Conservation (phyloP, 495 filamentous ascomycete species). For the Chaetomidium leptoderma region DNA sequence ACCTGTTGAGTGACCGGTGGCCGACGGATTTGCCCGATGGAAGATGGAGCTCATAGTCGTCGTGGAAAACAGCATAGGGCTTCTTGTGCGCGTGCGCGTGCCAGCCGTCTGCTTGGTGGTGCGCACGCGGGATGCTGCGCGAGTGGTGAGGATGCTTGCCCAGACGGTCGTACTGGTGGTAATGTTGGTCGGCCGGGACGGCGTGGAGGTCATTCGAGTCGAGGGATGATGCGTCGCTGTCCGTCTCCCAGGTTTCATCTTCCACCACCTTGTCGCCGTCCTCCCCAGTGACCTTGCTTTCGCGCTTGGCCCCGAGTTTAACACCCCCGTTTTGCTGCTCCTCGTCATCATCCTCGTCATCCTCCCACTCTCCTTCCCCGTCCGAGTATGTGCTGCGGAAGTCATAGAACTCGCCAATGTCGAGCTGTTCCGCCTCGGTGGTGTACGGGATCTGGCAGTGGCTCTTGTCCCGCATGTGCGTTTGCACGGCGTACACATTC, state of each 20-base stretch:
- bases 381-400: conserved; percentile 94
- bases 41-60: conserved; percentile 91
- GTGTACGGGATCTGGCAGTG: conserved; percentile 96
- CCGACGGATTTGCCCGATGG: conserved; percentile 86
- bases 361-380: conserved; percentile 58
- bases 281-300: conserved; percentile 43
- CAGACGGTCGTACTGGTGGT: conserved; percentile 57
- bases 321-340: conserved; percentile 55
- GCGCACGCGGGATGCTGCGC: conserved; percentile 57
- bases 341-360: conserved; percentile 56
- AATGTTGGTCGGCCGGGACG: conserved; percentile 62
- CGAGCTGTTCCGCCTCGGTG: conserved; percentile 83
- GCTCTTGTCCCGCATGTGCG: conserved; percentile 93
- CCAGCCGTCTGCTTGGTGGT: conserved; percentile 65
- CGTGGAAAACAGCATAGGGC: conserved; percentile 69
- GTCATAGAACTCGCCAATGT: conserved; percentile 97
- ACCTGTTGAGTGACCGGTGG: conserved; percentile 77
- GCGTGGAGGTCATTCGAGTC: conserved; percentile 70
- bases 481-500: conserved; percentile 70
- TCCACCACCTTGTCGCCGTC: conserved; percentile 41
- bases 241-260: conserved; percentile 74
- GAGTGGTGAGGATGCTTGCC: conserved; percentile 63
- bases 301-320: conserved; percentile 52
- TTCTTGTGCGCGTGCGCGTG: conserved; percentile 67
- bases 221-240: conserved; percentile 76